Conservation (phyloP, 768 basidiomycete genomes). For the Mycena belliarum region DNA sequence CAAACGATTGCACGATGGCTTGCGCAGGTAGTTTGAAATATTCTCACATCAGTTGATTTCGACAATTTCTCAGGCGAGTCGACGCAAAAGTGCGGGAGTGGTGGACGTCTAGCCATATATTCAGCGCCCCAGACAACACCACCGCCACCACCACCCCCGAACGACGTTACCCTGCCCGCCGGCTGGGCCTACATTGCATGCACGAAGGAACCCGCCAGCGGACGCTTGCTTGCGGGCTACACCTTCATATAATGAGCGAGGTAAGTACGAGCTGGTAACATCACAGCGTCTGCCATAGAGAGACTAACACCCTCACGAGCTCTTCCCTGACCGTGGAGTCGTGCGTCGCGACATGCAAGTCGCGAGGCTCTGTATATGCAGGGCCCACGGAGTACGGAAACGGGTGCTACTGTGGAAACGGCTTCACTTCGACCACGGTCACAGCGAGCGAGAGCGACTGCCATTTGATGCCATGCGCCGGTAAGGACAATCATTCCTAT, state of each 20-base stretch:
- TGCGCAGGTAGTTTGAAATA: conserved; percentile 1
- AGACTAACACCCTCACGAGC: no score
- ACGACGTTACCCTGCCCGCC: neutral
- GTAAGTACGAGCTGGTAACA: no score
- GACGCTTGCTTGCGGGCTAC: conserved; percentile 10
- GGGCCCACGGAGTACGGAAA: conserved; percentile 4
- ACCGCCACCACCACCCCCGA: neutral
- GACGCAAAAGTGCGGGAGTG: conserved; percentile 3
- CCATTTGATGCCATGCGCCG: conserved; percentile 15
- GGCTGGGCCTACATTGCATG: conserved; percentile 11
- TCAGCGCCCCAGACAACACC: neutral
- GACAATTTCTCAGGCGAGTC: conserved; percentile 5
- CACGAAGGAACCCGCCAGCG: neutral
- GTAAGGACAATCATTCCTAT: neutral
- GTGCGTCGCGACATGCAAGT: conserved; percentile 4
- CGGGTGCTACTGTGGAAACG: conserved; percentile 13
- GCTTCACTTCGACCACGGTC: neutral
- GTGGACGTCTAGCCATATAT: neutral
- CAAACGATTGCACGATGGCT: conserved; percentile 5
- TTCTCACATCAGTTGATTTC: neutral
- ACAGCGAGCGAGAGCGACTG: conserved; percentile 5
- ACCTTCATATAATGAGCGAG: no score
- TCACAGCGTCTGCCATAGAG: no score
- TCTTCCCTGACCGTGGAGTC: conserved; percentile 9
- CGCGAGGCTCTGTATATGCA: conserved; percentile 5